Evolutionary conservation across 257 asterid species (phyloP), one percentile per base, ranked within the genome.

Genomic region (Scutellaria baicalensis): DNA sequence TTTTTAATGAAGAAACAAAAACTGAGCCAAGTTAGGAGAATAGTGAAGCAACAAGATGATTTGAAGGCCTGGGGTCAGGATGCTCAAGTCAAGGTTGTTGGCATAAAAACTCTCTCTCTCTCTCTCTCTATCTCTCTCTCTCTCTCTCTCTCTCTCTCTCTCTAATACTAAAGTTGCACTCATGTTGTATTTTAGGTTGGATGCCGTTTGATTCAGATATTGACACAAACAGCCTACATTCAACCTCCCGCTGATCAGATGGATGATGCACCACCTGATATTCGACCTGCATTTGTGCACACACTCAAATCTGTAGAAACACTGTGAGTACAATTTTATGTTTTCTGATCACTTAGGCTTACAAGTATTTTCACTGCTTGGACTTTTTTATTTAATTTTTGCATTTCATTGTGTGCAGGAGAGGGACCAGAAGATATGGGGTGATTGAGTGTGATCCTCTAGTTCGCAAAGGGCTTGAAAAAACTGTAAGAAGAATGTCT

Each of bases 401-500:
- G 40, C 5, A 27, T 55, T 23, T 55, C 5, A 27, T 23, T 55
- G n/a, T 31, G 40, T 75, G 71, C 74, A 94, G 97, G 83, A 78
- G 52, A 63, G 96, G 93, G 50, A 71, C 31, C 76, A 82, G 92
- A 82, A 94, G 96, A 80, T 94, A 86, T 75, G 99, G 99, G 68
- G 94, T 94, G 68, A 94, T 94, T 44, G 88, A 91, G 83, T 91
- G 97, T 79, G 97, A 94, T 69, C 97, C 99, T 72, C 84, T 91
- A 59, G 96, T 94, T 60, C 86, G 88, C 68, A 91, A 94, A 79
- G 99, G 97, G 80, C 77, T 94, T 73, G 97, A 94, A 75, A 91
- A 78, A 89, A 88, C 97, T 67, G 97, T 94, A 83, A 83, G 95
- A 67, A 58, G 12, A 35, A 20, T 50, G 23, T 14, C 33, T 64